Evolutionary conservation across 768 basidiomycete genomes (phyloP).

Genomic region (Gloeostereum incarnatum): DNA sequence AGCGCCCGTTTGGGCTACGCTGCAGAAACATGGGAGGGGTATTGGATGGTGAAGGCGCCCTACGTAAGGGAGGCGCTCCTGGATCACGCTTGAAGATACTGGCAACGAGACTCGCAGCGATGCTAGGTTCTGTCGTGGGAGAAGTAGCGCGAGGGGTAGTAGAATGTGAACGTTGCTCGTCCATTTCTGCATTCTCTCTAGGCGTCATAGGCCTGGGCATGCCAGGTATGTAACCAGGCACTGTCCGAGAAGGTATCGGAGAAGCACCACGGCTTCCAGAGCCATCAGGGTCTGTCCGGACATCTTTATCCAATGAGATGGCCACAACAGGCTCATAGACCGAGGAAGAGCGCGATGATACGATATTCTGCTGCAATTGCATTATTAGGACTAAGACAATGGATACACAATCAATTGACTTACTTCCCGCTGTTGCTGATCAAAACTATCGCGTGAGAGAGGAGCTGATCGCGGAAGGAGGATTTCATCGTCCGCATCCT

Average conservation of each 20-base stretch:
- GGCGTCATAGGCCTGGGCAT: conserved; percentile 92
- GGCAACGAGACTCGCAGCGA: conserved; percentile 24
- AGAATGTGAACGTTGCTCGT: conserved; percentile 62
- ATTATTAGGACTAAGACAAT: not conserved
- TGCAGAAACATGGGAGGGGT: conserved; percentile 42
- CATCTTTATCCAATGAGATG: conserved; percentile 54
- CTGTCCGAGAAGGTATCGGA: conserved; percentile 49
- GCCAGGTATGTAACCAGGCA: conserved; percentile 83
- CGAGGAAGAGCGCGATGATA: conserved; percentile 24
- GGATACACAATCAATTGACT: conserved; percentile 12
- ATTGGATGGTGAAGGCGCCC: conserved; percentile 39
- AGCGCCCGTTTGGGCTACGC: conserved; percentile 55
- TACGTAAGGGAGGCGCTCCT: conserved; percentile 26
- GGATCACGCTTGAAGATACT: conserved; percentile 35
- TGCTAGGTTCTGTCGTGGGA: conserved; percentile 32
- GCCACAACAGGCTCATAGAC: conserved; percentile 61
- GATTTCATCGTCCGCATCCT: conserved; percentile 68
- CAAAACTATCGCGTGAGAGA: conserved; percentile 28
- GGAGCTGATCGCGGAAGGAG: conserved; percentile 60
- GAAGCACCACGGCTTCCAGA: conserved; percentile 52
- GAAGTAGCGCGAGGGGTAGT: conserved; percentile 78
- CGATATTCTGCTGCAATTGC: conserved; percentile 25
- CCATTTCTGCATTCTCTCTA: conserved; percentile 57
- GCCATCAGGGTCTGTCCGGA: conserved; percentile 35
- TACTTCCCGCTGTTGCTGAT: conserved; percentile 21